phyloP scores from a whole-genome alignment of 176 grass and related monocot genomes.

The Lolium perenne region DNA sequence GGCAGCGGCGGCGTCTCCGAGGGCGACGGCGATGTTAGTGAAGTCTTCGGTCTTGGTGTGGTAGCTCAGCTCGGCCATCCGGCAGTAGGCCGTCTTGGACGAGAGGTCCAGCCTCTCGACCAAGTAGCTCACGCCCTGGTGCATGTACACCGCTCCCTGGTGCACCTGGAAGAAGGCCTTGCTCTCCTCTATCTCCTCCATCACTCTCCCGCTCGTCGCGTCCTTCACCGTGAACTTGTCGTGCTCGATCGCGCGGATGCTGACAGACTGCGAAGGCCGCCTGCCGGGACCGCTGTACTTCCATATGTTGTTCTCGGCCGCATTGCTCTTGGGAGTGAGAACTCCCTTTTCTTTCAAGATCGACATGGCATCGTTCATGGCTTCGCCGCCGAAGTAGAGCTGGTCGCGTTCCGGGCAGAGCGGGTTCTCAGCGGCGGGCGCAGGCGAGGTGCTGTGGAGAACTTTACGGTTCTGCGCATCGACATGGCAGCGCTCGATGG shows the following conservation, averaged over 20 bases:
- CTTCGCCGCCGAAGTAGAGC: slow-evolving; percentile 56
- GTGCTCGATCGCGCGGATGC: slow-evolving; percentile 70
- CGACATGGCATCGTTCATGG: slow-evolving; percentile 36
- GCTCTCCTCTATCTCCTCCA: slow-evolving; percentile 80
- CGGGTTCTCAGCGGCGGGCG: slow-evolving; percentile 63
- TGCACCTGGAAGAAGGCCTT: slow-evolving; percentile 72
- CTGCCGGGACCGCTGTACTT: slow-evolving; percentile 57
- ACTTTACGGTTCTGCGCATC: slow-evolving; percentile 67
- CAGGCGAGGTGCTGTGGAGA: slow-evolving; percentile 70
- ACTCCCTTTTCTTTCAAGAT: slow-evolving; percentile 44
- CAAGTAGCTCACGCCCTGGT: slow-evolving; percentile 70
- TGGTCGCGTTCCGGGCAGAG: slow-evolving; percentile 59
- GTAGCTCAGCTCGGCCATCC: slow-evolving; percentile 61
- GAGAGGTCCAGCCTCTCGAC: slow-evolving; percentile 59
- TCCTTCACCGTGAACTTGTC: slow-evolving; percentile 60
- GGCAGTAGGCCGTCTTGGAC: slow-evolving; percentile 54
- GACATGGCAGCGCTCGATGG: slow-evolving; percentile 80
- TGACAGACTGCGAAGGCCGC: slow-evolving; percentile 52
- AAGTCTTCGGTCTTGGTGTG: slow-evolving; percentile 70
- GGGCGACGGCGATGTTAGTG: slow-evolving; percentile 49
- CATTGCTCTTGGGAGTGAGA: slow-evolving; percentile 32
- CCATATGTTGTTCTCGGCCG: slow-evolving; percentile 37
- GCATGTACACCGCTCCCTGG: slow-evolving; percentile 73
- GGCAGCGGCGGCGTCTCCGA: slow-evolving; percentile 38
- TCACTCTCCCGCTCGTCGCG: slow-evolving; percentile 45